Evolutionary conservation across 2,329 filamentous ascomycete species (phyloP), one percentile per base, ranked within the genome.

Genomic region (Talaromyces sp.): DNA sequence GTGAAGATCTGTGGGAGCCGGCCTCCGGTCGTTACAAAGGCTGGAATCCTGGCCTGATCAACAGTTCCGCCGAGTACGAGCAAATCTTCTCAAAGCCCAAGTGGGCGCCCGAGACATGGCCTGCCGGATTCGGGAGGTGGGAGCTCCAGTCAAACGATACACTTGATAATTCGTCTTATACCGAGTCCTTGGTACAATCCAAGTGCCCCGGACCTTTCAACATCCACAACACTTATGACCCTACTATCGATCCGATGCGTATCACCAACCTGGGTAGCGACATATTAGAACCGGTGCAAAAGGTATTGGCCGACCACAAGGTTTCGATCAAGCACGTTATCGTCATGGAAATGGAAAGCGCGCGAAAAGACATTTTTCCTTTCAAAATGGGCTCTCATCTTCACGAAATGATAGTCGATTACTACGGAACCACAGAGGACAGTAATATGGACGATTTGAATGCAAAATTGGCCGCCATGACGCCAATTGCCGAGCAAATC

Each of bases 291-390:
- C 67, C 67, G 16, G 56, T 74, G 33, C 44, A 68, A 33, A 56
- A 63, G 44, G 70, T 68, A 5, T 57, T 74, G 4, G 63, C 66
- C 23, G 54, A 70, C 8, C 65, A 67, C 23, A 57, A 66, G 8
- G 61, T 73, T 4, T 64, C 69, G 5, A 72, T 74, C n/a, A 72
- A 64, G 4, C 72, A 74, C 55, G 65, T 74, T 33, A 60, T 73
- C 16, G 53, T 74, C 30, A 63, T 74, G 33, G 65, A 69, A 27
- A 70, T 73, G 70, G 72, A 74, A 60, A 74, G 72, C 57, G 63
- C 69, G 9, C 66, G 72, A 23, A 73, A 73, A 47, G 72, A 73
- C 23, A 47, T 73, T 23, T 74, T 74, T 42, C 72, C 72, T 5
- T 63, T 74, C 7, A 68, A 66, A 54, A 60, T 65, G 30, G 70